Base-by-base conservation (phyloP, 805 yeast species). In the Saccharomycopsis vini region DNA sequence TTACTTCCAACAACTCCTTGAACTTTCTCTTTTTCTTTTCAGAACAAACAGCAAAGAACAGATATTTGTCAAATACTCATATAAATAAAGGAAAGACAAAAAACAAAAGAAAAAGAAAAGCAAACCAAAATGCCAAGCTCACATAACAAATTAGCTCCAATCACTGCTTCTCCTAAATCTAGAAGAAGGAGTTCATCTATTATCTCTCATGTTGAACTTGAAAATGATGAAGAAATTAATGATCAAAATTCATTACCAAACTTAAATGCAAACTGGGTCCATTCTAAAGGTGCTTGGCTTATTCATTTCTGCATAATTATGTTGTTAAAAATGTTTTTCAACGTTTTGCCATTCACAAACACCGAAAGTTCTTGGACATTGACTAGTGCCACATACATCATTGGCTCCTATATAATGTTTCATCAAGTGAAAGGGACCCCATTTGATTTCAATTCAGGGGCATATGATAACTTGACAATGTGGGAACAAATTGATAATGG, bases 361-460 rank as follows among this genome's bases (percentile, higher is more conserved):
- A 79, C 76, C 45, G 94, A 89, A 60, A 73, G 88, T 72, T 75
- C 84, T 47, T 90, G 98, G 98, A 86, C 97, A 2, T 63, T 92
- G 52, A 90, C 97, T 5, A 92, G 90, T 59, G 73, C 82, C 40
- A 80, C 95, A 4, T 90, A 90, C 61, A 90, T 84, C 44, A 75
- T 84, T 52, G 97, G 97, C 3, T 80, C 94, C 1, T 92, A 88
- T 61, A 77, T 90, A 50, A 92, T 90, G 97, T 92, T 90, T 61
- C 98, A 90, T 62, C 81, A 85, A 60, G 86, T 92, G 36, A 92
- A 90, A 57, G 98, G 98, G 31, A 88, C 95, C 2, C 98, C 98
- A 0, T 92, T 90, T 59, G 98, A 92, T 55, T 89, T 90, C 67
- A 92, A 89, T 59, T 81, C 84, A 33, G 98, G 98, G 35, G 97